phyloP scores from a whole-genome alignment of 768 basidiomycete genomes.

The Pseudohyphozyma bogoriensis region DNA sequence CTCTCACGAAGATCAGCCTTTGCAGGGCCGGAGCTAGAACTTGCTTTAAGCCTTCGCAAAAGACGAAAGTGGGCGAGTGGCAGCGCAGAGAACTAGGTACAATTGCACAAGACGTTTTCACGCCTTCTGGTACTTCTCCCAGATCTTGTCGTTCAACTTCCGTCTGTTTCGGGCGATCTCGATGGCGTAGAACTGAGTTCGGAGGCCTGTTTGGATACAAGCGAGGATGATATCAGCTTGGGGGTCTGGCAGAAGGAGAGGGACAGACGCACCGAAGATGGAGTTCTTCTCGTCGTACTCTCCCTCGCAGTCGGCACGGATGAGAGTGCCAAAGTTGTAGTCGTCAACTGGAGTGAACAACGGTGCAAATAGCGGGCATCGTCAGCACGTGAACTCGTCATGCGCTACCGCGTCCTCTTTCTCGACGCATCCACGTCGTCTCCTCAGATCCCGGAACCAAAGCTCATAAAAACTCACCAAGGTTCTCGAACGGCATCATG shows the following conservation, averaged over 20 bases:
- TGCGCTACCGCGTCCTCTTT: no score
- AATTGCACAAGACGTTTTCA: neutral
- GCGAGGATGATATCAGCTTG: no score
- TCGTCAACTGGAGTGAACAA: constrained; percentile 55
- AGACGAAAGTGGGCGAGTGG: no score
- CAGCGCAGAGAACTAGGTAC: no score
- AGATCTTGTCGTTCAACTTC: constrained; percentile 77
- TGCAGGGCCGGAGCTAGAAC: no score
- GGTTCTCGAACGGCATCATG: constrained; percentile 53
- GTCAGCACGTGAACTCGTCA: no score
- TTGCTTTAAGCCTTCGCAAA: no score
- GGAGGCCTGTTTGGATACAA: constrained; percentile 27
- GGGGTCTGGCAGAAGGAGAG: neutral
- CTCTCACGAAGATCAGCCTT: no score
- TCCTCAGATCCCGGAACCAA: neutral
- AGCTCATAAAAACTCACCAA: constrained; percentile 15
- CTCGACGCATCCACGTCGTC: no score
- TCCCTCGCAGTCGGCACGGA: constrained; percentile 63
- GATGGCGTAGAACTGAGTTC: constrained; percentile 73
- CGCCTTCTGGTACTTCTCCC: constrained; percentile 43
- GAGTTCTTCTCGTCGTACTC: constrained; percentile 89
- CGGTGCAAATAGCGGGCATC: neutral
- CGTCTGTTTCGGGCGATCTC: constrained; percentile 91
- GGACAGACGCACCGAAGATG: constrained; percentile 62
- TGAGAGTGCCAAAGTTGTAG: constrained; percentile 92